These are phyloP conservation scores for Phytophthora palmivora DNA, from an alignment of 352 stramenopile genomes.

Conservation along the genomic window DNA sequence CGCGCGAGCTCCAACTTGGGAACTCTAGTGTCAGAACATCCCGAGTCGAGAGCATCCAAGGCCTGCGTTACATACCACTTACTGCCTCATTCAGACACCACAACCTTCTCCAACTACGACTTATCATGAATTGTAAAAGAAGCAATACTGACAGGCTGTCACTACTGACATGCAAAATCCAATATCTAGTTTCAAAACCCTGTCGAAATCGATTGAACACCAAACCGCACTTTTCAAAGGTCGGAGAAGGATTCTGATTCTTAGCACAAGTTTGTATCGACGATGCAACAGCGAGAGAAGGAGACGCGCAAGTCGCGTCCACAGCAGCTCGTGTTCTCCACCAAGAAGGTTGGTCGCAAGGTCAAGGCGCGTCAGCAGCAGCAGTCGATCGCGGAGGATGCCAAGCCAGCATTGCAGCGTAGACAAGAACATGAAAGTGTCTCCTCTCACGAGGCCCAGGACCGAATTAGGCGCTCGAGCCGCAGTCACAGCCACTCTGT, in stretches of 20 bases:
- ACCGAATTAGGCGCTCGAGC: constrained; percentile 22
- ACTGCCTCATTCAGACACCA: too few relatives aligned
- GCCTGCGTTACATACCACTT: too few relatives aligned
- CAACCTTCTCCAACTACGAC: too few relatives aligned
- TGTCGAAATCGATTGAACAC: constrained; percentile 17
- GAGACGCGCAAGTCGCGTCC: constrained; percentile 27
- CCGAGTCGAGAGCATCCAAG: too few relatives aligned
- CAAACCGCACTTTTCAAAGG: constrained; percentile 14
- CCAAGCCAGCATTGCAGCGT: constrained; percentile 9
- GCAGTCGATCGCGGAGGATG: constrained; percentile 4
- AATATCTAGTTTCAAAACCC: too few relatives aligned
- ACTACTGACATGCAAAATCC: too few relatives aligned
- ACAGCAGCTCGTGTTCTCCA: constrained; percentile 73
- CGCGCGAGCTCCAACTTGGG: too few relatives aligned
- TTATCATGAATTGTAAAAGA: too few relatives aligned
- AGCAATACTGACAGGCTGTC: too few relatives aligned
- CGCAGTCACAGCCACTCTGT: constrained; percentile 45
- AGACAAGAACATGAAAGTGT: constrained; percentile 20
- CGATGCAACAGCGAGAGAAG: constrained; percentile 40
- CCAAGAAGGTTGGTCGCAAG: constrained; percentile 56
- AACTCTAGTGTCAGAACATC: too few relatives aligned
- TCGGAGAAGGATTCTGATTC: constrained; percentile 29
- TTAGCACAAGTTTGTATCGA: not conserved
- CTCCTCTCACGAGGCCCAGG: constrained; percentile 13
- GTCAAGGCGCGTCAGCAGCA: constrained; percentile 37